A percentile compares a stretch with the other conserved stretches of the same genome.
Evolutionary conservation across 2,329 filamentous ascomycete species (phyloP).

Genomic region (Aspergillus oerlinghausenensis): DNA sequence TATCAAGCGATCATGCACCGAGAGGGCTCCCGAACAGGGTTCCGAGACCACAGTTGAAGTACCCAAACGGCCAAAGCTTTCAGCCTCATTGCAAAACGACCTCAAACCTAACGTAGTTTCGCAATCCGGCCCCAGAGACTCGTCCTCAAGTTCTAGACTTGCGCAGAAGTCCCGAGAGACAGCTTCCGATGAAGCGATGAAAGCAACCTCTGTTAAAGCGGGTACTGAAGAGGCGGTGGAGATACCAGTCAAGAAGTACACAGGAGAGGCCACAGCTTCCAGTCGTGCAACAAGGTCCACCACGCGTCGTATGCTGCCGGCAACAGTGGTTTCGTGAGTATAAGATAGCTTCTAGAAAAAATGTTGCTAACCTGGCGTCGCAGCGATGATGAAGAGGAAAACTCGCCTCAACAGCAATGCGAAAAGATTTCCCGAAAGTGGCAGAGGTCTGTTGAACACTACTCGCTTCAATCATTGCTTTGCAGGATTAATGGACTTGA

Average conservation of each 20-base stretch:
- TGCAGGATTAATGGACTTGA: conserved; percentile 3
- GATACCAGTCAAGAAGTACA: conserved; percentile 29
- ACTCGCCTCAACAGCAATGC: conserved; percentile 3
- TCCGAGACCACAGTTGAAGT: conserved; percentile 6
- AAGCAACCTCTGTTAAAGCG: conserved; percentile 7
- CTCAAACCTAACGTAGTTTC: conserved; percentile 5
- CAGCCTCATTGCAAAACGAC: conserved; percentile 24
- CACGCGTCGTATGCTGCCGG: conserved; percentile 14
- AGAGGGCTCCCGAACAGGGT: conserved; percentile 4
- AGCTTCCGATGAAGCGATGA: conserved; percentile 4
- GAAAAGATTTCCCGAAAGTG: conserved; percentile 17
- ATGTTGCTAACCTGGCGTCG: conserved; percentile 3
- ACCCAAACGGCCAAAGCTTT: conserved; percentile 27
- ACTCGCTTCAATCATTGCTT: not conserved
- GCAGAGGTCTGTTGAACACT: conserved; percentile 13
- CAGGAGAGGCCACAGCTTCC: conserved; percentile 1
- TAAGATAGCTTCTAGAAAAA: not conserved
- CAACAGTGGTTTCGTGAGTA: conserved; percentile 19
- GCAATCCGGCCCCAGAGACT: not conserved
- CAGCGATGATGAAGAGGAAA: conserved; percentile 16
- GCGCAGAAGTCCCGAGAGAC: not conserved
- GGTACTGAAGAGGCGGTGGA: conserved; percentile 11
- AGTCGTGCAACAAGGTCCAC: conserved; percentile 30
- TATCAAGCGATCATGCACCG: conserved; percentile 14
- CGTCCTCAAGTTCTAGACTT: conserved; percentile 1